Evolutionary conservation across 257 asterid species (phyloP), one percentile per base, ranked within the genome.

Genomic region (Nicotiana tomentosiformis): DNA sequence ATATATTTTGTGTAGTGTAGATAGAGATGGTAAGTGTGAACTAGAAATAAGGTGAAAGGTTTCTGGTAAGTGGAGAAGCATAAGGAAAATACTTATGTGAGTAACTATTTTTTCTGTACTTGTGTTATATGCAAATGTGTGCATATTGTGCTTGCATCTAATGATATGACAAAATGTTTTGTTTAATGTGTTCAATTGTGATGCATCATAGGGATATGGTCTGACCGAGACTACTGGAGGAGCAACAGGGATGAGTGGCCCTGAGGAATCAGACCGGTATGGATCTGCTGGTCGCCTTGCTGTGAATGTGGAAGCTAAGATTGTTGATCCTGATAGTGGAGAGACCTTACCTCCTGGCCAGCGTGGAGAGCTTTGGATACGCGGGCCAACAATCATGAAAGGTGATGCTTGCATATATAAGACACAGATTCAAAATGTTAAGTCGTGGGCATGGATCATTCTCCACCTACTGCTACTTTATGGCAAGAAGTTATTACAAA

Each of bases 261-360:
- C 88, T 15, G 97, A 94, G 72, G 99, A 95, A 84, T 82, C 91
- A 4, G 83, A 66, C 26, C 77, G 65, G 53, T 82, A 87, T 70
- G 98, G 97, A n/a, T 95, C 98, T 56, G 96, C 92, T 4, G 99
- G 99, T 66, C 94, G 96, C 18, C 84, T 95, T 66, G 29, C 87
- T 14, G 91, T 89, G 85, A 88, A 86, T 80, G 67, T 77, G 70
- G 97, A 95, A 89, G 98, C 98, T 67, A 95, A 89, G 91, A 89
- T 94, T 66, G 99, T 94, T 30, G 97, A 95, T 86, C 98, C 94
- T 16, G 87, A 85, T 76, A 91, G 70, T 57, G 96, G 97, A 66
- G 90, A 89, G 84, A 87, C 90, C 60, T 83, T 94, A 81, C 92
- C 97, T 62, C 97, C 97, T 0, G 93, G 93, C 61, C 86, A 89